These are phyloP conservation scores for Echium plantagineum DNA, from an alignment of 257 asterid species.

Conservation along the genomic window DNA sequence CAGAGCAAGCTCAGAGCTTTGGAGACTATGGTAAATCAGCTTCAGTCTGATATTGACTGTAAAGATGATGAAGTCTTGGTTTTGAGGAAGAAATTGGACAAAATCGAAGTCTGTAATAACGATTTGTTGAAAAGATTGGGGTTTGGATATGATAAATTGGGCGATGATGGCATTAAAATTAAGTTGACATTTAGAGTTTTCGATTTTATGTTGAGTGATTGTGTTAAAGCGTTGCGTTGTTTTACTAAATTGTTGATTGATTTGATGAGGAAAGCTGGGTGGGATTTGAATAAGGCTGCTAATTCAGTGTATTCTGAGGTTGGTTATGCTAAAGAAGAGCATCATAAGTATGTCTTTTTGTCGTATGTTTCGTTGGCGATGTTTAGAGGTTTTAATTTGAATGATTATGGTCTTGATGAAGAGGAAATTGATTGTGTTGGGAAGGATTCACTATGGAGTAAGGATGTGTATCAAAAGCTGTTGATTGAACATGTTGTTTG, in stretches of 20 bases:
- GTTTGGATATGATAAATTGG: conserved; percentile 22
- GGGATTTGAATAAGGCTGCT: conserved; percentile 85
- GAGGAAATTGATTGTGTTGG: conserved; percentile 28
- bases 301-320: conserved; percentile 44
- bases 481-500: conserved; percentile 59
- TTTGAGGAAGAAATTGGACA: conserved; percentile 51
- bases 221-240: conserved; percentile 42
- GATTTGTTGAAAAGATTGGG: conserved; percentile 42
- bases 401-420: conserved; percentile 40
- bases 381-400: conserved; percentile 61
- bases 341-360: conserved; percentile 55
- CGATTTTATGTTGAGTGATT: conserved; percentile 71
- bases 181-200: conserved; percentile 63
- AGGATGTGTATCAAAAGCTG: conserved; percentile 34
- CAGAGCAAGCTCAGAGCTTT: conserved; percentile 95
- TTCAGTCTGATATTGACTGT: conserved; percentile 62
- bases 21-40: conserved; percentile 73
- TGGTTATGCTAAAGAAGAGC: conserved; percentile 46
- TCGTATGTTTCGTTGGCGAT: conserved; percentile 69
- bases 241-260: conserved; percentile 63
- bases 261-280: conserved; percentile 62
- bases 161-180: conserved; percentile 30
- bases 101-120: conserved; percentile 22
- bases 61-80: conserved; percentile 69
- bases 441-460: conserved; percentile 14